phyloP scores from a whole-genome alignment of 2,329 filamentous ascomycete species.

The Talaromyces sp. region DNA sequence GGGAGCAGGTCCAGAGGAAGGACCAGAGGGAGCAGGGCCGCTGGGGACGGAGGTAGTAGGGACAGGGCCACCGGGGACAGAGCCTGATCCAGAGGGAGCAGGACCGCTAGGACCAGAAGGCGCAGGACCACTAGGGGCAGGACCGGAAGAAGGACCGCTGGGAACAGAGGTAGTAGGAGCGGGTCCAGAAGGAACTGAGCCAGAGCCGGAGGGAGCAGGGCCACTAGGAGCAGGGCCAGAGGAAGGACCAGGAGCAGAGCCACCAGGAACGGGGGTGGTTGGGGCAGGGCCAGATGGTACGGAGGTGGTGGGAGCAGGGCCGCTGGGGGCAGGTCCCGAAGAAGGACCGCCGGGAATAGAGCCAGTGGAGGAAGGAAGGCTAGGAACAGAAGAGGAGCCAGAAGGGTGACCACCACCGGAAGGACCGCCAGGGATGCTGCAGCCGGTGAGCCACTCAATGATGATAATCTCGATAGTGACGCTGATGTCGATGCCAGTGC shows the following conservation, averaged over 20 bases:
- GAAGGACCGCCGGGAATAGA: constrained; percentile 4
- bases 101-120: constrained; percentile 13
- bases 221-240: neutral
- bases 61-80: too few relatives aligned
- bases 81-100: constrained; percentile 13
- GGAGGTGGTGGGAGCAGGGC: constrained; percentile 9
- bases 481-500: constrained; percentile 23
- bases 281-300: constrained; percentile 10
- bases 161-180: too few relatives aligned
- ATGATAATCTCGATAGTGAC: constrained; percentile 55
- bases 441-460: constrained; percentile 43
- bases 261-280: too few relatives aligned
- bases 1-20: too few relatives aligned
- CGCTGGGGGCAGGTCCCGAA: neutral
- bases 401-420: neutral
- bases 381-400: neutral
- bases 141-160: neutral
- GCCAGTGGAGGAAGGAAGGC: neutral
- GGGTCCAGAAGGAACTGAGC: neutral
- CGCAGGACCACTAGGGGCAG: constrained; percentile 6
- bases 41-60: constrained; percentile 7
- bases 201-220: neutral
- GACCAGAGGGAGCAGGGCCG: neutral
- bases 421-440: constrained; percentile 25
- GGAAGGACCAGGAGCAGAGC: too few relatives aligned